Evolutionary conservation across 768 basidiomycete genomes (phyloP), one percentile per base, ranked within the genome.

Genomic region (Pulveroboletus sp.): DNA sequence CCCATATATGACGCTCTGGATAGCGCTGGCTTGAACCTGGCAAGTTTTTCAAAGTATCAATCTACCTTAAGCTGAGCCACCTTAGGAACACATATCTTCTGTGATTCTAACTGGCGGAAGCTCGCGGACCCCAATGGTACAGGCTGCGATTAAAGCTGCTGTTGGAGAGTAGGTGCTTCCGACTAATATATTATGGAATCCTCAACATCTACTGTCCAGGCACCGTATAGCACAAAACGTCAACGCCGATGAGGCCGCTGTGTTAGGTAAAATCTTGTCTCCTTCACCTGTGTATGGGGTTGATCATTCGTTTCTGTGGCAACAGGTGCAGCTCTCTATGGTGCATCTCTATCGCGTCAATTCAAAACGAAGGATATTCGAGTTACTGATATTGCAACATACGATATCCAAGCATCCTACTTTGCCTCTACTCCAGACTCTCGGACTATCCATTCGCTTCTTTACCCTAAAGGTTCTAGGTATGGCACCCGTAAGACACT

Each of bases 311-410:
- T 10, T 17, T 50, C 26, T 14, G 16, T 26, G 31, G 39, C 9
- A 14, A 43, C 47, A 75, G 82, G 86, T 36, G 93, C 95, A 20
- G 95, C 89, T 1, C 83, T 96, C 42, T 84, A 95, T 54, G 96
- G 94, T 14, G 95, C 96, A 4, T 77, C 82, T 20, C 77, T 94
- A 23, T 92, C 87, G 57, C 77, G 86, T 34, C 90, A 90, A 61
- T 98, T 96, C 78, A 88, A 89, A 73, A 96, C 96, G 42, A 99
- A 98, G 72, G 83, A 87, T 58, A 87, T 97, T 66, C 88, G 90
- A 53, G 76, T 97, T 26, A 68, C 76, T 5, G 96, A 98, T 64
- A 76, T 89, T 50, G 68, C 70, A 14, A 70, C 77, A 4, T 82
- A 89, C 59, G 89, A 93, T 57, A 74, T 96, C 48, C 85, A 90